Evolutionary conservation across 2,329 filamentous ascomycete species (phyloP), one percentile per base, ranked within the genome.

Genomic region (Arthrobotrys megalospora): DNA sequence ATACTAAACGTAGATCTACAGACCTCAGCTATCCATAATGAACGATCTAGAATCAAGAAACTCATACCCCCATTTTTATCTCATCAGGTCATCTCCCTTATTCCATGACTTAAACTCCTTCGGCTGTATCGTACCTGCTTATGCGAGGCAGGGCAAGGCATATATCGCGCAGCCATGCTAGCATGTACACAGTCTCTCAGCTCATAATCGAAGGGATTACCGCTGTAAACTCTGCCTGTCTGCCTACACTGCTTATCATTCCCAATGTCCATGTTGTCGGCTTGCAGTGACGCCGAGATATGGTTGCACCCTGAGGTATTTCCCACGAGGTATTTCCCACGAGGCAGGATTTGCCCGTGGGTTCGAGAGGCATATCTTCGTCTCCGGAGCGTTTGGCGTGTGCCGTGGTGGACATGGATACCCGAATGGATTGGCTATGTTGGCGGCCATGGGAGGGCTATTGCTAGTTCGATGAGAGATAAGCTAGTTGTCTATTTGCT

Each of bases 81-180:
- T 28, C 24, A 28, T 28, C 24, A 38, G 36, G 2, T 38, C 8
- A 38, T 10, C 6, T 45, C 1, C 41, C 41, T 16, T 6, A 12
- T 14, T 11, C 19, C 45, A 48, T 48, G 43, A 12, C 43, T n/a
- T 45, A 45, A 45, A 38, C 41, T 12, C n/a, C 16, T n/a, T 60
- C 55, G 53, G 55, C 55, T 60, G 55, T 60, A 60, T 60, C 55
- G 55, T 60, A 60, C 55, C 55, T 60, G 55, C 55, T 60, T 60
- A 60, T 60, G 55, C 55, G 55, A 60, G 36, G 55, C 55, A 28
- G 16, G 32, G 52, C 32, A 38, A 58, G 52, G 52, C n/a, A 60
- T 60, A 60, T 60, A 60, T 60, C 55, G 55, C 55, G 55, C 55
- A 60, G 19, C 50, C 47, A 34, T 53, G 50, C 14, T 34, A 16